phyloP scores from a whole-genome alignment of 2,329 filamentous ascomycete species.

The Zalaria sp. region DNA sequence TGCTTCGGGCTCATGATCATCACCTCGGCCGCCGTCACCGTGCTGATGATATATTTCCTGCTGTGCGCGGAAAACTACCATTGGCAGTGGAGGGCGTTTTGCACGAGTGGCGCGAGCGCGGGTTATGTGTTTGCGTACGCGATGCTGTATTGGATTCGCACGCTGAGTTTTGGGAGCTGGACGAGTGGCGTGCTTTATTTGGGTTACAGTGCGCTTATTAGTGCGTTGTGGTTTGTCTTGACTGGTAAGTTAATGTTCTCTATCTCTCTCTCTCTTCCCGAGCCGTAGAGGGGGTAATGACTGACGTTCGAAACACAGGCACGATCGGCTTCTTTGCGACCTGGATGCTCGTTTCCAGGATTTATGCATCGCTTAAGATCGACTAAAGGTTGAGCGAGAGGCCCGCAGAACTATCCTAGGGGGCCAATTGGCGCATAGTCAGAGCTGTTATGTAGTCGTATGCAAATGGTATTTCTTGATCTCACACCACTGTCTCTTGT shows the following conservation, averaged over 20 bases:
- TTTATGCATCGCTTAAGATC: constrained; percentile 96
- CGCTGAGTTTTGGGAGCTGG: constrained; percentile 70
- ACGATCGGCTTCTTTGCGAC: constrained; percentile 92
- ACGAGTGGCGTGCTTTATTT: constrained; percentile 84
- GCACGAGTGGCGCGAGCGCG: constrained; percentile 79
- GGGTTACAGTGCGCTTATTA: constrained; percentile 81
- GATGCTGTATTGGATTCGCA: constrained; percentile 78
- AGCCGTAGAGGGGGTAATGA: not conserved
- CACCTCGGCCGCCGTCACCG: constrained; percentile 81
- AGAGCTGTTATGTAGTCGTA: too few species aligned
- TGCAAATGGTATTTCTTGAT: too few species aligned
- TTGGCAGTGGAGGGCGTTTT: constrained; percentile 96
- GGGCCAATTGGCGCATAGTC: too few species aligned
- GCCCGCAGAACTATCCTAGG: too few species aligned
- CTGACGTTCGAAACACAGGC: constrained; percentile 43
- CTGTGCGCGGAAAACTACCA: constrained; percentile 95
- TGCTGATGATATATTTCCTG: constrained; percentile 91
- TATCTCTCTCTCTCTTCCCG: not conserved
- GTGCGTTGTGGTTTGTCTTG: constrained; percentile 82
- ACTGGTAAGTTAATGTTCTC: constrained; percentile 60
- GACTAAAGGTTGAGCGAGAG: constrained; percentile 42
- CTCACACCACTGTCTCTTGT: too few species aligned
- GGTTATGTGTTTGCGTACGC: constrained; percentile 87
- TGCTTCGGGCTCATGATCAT: constrained; percentile 97
- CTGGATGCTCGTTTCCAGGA: constrained; percentile 87